These are phyloP conservation scores for Vitellaria paradoxa DNA, from an alignment of 179 eudicot genomes.

Conservation along the genomic window DNA sequence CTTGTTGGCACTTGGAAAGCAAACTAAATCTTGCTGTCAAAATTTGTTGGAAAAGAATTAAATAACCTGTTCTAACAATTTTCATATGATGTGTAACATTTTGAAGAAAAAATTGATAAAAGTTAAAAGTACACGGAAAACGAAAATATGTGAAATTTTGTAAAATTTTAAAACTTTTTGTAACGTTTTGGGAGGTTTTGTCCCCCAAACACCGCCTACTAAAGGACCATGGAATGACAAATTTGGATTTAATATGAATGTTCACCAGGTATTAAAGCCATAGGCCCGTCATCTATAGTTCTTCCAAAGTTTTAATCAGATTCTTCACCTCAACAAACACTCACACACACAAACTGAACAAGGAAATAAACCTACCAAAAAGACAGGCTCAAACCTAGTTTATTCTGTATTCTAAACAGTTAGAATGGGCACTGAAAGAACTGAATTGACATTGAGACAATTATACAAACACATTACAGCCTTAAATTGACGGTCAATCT, in stretches of 20 bases:
- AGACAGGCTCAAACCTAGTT: neutral
- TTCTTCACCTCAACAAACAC: neutral
- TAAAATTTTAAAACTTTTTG: too few relatives aligned
- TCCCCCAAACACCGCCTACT: too few relatives aligned
- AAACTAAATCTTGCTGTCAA: too few relatives aligned
- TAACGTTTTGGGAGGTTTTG: too few relatives aligned
- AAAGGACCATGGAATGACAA: neutral
- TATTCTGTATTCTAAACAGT: neutral
- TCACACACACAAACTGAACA: neutral
- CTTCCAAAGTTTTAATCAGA: neutral
- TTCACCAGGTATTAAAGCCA: neutral
- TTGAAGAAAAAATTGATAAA: too few relatives aligned
- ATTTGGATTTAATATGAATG: neutral
- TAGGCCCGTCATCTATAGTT: neutral
- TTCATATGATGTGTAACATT: too few relatives aligned
- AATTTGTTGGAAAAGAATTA: too few relatives aligned
- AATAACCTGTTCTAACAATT: too few relatives aligned
- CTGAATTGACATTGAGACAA: slow-evolving; percentile 1
- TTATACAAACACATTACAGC: neutral
- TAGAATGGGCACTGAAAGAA: neutral
- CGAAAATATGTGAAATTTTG: too few relatives aligned
- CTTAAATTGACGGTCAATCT: neutral
- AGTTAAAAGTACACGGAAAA: too few relatives aligned
- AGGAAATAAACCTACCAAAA: too few relatives aligned
- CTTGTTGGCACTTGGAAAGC: too few relatives aligned